Conservation (phyloP, 164 flowering plant species). For the Macadamia tetraphylla region DNA sequence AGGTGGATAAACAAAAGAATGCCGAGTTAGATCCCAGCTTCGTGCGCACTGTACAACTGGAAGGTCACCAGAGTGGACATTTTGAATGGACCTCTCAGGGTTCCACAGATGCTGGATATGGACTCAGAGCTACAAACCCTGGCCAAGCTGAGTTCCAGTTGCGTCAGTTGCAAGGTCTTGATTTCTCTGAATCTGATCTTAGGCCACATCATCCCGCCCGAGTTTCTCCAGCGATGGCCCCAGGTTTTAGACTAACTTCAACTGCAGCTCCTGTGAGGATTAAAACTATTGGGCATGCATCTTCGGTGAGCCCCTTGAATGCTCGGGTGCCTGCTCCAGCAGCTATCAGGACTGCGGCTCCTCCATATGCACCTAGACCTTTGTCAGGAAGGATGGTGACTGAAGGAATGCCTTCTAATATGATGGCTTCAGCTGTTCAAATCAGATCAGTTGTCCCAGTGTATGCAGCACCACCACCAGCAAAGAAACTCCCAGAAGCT, state of each 20-base stretch:
- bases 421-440: constrained; percentile 52
- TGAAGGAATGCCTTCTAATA: constrained; percentile 11
- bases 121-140: constrained; percentile 3
- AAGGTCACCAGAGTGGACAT: constrained; percentile 13
- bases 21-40: constrained; percentile 14
- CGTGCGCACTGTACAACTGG: constrained; percentile 12
- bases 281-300: constrained; percentile 19
- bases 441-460: constrained; percentile 54
- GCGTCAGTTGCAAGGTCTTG: constrained; percentile 10
- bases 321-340: constrained; percentile 15
- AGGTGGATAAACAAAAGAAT: constrained; percentile 18
- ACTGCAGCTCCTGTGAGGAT: constrained; percentile 25
- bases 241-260: constrained; percentile 16
- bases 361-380: constrained; percentile 15
- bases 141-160: constrained; percentile 7
- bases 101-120: constrained; percentile 10
- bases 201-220: constrained; percentile 16
- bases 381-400: not conserved
- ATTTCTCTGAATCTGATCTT: constrained; percentile 11
- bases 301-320: constrained; percentile 14
- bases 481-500: constrained; percentile 20
- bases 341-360: constrained; percentile 23
- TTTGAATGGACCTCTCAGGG: constrained; percentile 7
- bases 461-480: constrained; percentile 51
- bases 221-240: constrained; percentile 2